Base-by-base conservation (phyloP, 1,139 yeast genomes). In the Pneumocystis wakefieldiae region DNA sequence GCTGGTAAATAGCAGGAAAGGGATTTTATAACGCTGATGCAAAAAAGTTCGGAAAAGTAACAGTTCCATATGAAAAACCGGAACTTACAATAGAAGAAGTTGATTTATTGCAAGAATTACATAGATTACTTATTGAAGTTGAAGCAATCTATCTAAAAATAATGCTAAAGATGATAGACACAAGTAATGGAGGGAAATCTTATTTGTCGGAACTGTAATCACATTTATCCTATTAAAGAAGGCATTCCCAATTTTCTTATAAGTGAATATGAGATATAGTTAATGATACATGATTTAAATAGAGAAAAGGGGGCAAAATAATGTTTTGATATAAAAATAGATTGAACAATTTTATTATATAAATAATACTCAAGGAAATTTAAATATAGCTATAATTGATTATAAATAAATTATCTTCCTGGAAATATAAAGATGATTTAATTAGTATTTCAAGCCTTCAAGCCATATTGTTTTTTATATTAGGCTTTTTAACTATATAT, bases 181-280 rank as follows among this genome's bases (percentile, higher is more conserved):
- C 90, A 85, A 68, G 87, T 92, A 65, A 74, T 80, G 24, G 92
- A 90, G 69, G 99, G 98, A 2, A 83, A 84, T 70, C 90, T 92
- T 97, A 77, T 79, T 19, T 92, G 99, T 73, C 79, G 82, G 37
- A 86, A 85, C 75, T 92, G 99, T 73, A 84, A 83, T 1, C 97
- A 92, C 73, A 78, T 87, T 17, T 94, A 91, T 75, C 83, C 86
- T 76, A 87, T 92, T 76, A 91, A 91, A 76, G 91, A 90, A 77
- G 83, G 92, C 65, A 90, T 92, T 70, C 97, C 99, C 61, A 92
- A 92, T 78, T 87, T 92, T 75, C 78, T 92, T 66, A 80, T 92
- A 63, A 97, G 98, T 59, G 97, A 98, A 24, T 97, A 92, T 74
- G 67, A 65, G 38, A 62, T 65, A 42, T 61, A 59, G 14, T 5